A percentile compares a stretch with the other conserved stretches of the same genome.
phyloP scores from a whole-genome alignment of 495 filamentous ascomycete genomes.

The Talaromyces stipitatus region DNA sequence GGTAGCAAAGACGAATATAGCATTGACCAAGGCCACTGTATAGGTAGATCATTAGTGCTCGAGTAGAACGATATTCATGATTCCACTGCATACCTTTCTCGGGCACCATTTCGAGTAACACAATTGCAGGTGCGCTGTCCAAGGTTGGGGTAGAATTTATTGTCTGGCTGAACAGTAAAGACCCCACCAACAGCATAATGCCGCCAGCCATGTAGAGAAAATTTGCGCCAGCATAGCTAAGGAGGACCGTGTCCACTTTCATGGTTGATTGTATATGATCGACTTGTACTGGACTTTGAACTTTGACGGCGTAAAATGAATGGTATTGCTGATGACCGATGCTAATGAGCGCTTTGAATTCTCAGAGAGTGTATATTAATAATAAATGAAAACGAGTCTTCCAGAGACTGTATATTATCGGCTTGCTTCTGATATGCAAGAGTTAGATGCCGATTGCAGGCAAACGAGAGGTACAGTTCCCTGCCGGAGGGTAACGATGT shows the following conservation, averaged over 20 bases:
- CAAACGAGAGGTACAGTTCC: no score
- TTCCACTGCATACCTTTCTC: slow-evolving; percentile 41
- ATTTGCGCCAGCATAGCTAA: slow-evolving; percentile 49
- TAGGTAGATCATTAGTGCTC: background rate
- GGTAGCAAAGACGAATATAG: slow-evolving; percentile 53
- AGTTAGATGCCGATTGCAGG: no score
- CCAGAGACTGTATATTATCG: background rate
- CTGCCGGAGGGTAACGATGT: no score
- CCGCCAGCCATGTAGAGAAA: slow-evolving; percentile 57
- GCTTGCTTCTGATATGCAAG: no score
- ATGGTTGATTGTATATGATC: background rate
- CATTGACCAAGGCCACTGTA: slow-evolving; percentile 57
- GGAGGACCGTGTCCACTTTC: slow-evolving; percentile 42
- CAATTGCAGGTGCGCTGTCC: slow-evolving; percentile 50
- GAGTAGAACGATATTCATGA: background rate
- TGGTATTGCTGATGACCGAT: background rate
- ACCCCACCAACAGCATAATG: slow-evolving; percentile 54
- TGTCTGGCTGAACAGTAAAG: slow-evolving; percentile 47
- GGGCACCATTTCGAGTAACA: slow-evolving; percentile 55
- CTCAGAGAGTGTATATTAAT: background rate
- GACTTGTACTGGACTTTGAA: background rate
- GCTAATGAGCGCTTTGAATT: background rate
- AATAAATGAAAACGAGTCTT: background rate
- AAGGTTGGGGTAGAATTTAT: slow-evolving; percentile 36
- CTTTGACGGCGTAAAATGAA: background rate